Evolutionary conservation across 805 yeast species (phyloP), one percentile per base, ranked within the genome.

Genomic region (Cyberlindnera saturnus): DNA sequence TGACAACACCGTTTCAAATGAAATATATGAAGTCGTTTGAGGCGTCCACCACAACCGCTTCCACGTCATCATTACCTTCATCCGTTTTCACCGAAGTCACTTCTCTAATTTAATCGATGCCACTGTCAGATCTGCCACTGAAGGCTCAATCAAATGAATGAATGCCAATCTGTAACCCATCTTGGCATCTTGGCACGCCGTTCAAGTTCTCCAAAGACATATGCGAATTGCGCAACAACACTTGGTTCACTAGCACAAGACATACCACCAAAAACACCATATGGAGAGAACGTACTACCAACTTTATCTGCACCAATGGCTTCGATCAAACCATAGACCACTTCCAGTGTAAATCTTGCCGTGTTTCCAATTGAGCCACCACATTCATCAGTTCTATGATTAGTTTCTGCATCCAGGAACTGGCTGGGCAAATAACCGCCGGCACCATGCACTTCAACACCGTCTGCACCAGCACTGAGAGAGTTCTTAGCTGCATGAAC

Each of bases 381-480:
- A 49, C 76, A 77, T 50, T 73, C 67, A 56, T 77, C 82, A 5
- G 70, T 68, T 62, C 72, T 60, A 36, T 73, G 60, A 57, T 71
- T 71, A 38, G 70, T 63, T 6, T 61, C 51, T 11, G 69, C 65
- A 36, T 77, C 74, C 50, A 80, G 56, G 53, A 83, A 81, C 59
- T 77, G 77, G 61, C 71, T 69, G 34, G 76, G 51, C 46, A 83
- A 59, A 55, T 77, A 82, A 16, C 89, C 88, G 57, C 81, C 79
- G 18, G 88, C 88, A 33, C 67, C 67, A 57, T 82, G 89, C 39
- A 83, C 63, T 61, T 83, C 87, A 26, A 83, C 74, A 49, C 81
- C 81, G 58, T 83, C 87, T 40, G 70, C 69, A 37, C 69, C 70
- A 16, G 63, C 61, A 7, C 50, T 60, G 32, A 65, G 45, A n/a